Conservation (phyloP, 2,329 filamentous ascomycete genomes). For the Fusarium camptoceras region DNA sequence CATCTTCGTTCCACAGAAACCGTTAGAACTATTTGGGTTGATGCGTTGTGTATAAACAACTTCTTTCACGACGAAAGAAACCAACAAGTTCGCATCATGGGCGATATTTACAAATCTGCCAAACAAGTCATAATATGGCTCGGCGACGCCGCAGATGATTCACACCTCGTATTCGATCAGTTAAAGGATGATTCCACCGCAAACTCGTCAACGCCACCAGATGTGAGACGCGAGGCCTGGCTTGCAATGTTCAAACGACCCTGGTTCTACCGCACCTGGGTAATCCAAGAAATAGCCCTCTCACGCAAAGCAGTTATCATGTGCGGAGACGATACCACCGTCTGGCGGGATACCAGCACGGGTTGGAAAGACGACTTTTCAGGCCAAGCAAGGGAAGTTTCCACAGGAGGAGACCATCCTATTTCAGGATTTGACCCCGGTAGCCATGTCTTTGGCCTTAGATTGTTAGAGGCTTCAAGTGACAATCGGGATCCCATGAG, state of each 20-base stretch:
- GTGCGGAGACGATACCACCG: not conserved
- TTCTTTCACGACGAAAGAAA: constrained; percentile 17
- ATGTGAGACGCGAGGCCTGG: constrained; percentile 3
- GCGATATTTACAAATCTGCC: constrained; percentile 25
- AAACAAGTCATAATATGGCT: constrained; percentile 27
- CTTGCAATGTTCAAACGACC: constrained; percentile 2
- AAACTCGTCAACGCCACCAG: accelerated
- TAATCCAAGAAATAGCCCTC: constrained; percentile 21
- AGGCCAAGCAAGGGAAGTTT: not conserved
- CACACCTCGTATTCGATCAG: constrained; percentile 9
- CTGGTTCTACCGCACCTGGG: constrained; percentile 34
- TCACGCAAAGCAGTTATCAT: constrained; percentile 5
- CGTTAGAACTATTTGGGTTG: constrained; percentile 11
- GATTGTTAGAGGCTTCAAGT: not conserved
- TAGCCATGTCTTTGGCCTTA: constrained; percentile 6
- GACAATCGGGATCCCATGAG: not conserved
- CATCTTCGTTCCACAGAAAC: not conserved
- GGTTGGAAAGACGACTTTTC: constrained; percentile 16
- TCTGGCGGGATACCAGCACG: not conserved
- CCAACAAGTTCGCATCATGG: constrained; percentile 31
- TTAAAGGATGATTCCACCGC: not conserved
- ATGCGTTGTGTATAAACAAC: constrained; percentile 21
- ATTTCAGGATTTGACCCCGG: constrained; percentile 5
- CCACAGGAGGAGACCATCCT: constrained; percentile 1
- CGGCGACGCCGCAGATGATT: constrained; percentile 5